Base-by-base conservation (phyloP, 768 basidiomycete species). In the Cystofilobasidium bisporidii region DNA sequence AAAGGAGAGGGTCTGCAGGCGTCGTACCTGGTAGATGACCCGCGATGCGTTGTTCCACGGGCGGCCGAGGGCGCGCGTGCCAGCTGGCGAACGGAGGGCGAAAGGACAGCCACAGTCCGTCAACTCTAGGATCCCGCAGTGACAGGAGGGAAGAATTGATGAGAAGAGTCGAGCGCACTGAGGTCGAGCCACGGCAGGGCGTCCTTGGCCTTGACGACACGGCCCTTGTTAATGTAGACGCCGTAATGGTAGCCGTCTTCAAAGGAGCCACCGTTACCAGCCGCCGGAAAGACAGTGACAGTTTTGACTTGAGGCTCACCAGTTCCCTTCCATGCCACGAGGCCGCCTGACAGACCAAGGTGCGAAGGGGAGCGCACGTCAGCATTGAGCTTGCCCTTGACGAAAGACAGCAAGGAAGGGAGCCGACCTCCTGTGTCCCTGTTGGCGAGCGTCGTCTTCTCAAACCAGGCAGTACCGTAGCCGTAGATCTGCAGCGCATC, bases 401-500 rank as follows among this genome's bases (percentile, higher is more conserved):
- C 8, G 36, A 38, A 24, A n/a, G 40, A 61, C 40, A 61, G 22
- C n/a, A 22, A 86, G 0, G 85, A 86, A 14, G 81, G 81, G 20
- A 86, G 79, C 0, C 84, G 85, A 2, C 86, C 86, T 0, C 85
- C 85, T 65, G 84, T 85, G 0, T 79, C 85, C 24, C 86, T 81
- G 63, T 83, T 85, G 3, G 85, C 85, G 1, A 87, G 77, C 24
- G 80, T 81, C 18, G 81, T 76, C 24, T 81, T 81, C 71, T 86
- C 81, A 71, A 86, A 86, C 82, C 82, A 56, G 36, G 41, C 55
- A 0, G 47, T 75, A 81, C 71, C 69, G 84, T 72, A 72, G 5
- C 72, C 72, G 47, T 72, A 73, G 17, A 64, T 30, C 63, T 64
- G 33, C 2, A 9, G 26, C n/a, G n/a, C n/a, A n/a, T n/a, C n/a